Evolutionary conservation across 1,284 basidiomycete species (phyloP).

Genomic region (Ustilago trichophora): DNA sequence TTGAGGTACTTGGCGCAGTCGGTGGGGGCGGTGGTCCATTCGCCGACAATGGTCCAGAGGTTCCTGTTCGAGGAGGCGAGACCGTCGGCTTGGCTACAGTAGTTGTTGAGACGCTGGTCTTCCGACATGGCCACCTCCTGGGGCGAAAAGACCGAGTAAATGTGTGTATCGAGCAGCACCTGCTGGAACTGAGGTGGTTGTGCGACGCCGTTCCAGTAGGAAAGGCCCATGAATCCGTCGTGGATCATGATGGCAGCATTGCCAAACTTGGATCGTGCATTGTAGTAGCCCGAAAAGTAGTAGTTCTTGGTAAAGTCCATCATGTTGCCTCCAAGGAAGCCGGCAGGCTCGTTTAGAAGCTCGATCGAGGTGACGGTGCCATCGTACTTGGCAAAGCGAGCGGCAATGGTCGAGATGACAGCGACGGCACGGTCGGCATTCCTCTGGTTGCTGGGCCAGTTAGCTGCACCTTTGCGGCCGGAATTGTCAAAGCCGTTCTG

Average conservation of each 20-base stretch:
- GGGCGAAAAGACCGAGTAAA: slow-evolving; percentile 61
- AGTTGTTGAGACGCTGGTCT: slow-evolving; percentile 49
- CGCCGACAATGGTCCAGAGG: slow-evolving; percentile 63
- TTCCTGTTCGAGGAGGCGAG: slow-evolving; percentile 43
- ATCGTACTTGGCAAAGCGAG: slow-evolving; percentile 50
- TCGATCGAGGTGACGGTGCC: slow-evolving; percentile 61
- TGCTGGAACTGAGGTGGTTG: slow-evolving; percentile 71
- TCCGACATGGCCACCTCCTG: slow-evolving; percentile 37
- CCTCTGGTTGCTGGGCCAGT: slow-evolving; percentile 76
- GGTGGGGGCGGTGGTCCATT: slow-evolving; percentile 72
- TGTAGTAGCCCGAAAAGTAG: slow-evolving; percentile 46
- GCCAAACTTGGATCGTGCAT: slow-evolving; percentile 39
- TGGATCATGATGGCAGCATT: slow-evolving; percentile 72
- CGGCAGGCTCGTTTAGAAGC: slow-evolving; percentile 62
- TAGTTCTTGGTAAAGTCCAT: slow-evolving; percentile 41
- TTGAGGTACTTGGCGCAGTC: slow-evolving; percentile 88
- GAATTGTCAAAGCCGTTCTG: slow-evolving; percentile 70
- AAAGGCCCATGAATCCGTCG: slow-evolving; percentile 84
- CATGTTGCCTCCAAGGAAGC: slow-evolving; percentile 35
- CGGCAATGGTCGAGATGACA: slow-evolving; percentile 73
- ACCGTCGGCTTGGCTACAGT: slow-evolving; percentile 47
- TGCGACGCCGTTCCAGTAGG: slow-evolving; percentile 79
- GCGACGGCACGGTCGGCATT: slow-evolving; percentile 77
- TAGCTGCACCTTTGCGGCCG: slow-evolving; percentile 75
- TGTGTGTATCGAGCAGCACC: slow-evolving; percentile 77